Evolutionary conservation across 2,329 filamentous ascomycete species (phyloP), one percentile per base, ranked within the genome.

Genomic region (Alternaria sp.): DNA sequence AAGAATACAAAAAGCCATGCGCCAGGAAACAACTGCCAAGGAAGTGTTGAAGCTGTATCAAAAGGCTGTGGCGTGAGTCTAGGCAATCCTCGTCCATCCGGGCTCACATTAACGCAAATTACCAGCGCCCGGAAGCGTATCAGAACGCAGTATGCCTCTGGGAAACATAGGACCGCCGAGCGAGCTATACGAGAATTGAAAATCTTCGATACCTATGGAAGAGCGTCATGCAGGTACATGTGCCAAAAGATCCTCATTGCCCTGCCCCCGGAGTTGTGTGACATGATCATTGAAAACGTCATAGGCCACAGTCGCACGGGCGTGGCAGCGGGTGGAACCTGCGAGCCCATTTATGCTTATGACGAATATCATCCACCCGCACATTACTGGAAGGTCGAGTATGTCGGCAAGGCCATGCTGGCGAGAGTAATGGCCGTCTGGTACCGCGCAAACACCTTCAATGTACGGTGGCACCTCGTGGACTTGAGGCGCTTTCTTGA

Each of bases 301-400:
- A 49, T 49, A 15, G 47, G 26, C 25, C 25, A 30, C 47, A 19
- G 26, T 19, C n/a, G n/a, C 25, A 25, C 1, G 17, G 17, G 13
- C 10, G 47, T 50, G 0, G 28, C 6, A 11, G 47, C 26, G 15
- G n/a, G 17, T 19, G 25, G n/a, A 0, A 30, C 10, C 19, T 50
- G 47, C n/a, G 25, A 30, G 47, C 47, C 47, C n/a, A 13, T 50
- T 0, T 12, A 28, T 9, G 28, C 47, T 23, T 7, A 13, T 15
- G 11, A 1, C 1, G 0, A 17, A 1, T 2, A 19, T 9, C 25
- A n/a, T 2, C 45, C 21, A 47, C 1, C 9, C 45, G 15, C 15
- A 0, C 45, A 47, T n/a, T 47, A 47, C 45, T 47, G 23, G 45
- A 47, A 47, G 1, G 45, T 47, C 23, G 45, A 26, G 10, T 47